Conservation (phyloP, 768 basidiomycete species). For the Russula vinacea region DNA sequence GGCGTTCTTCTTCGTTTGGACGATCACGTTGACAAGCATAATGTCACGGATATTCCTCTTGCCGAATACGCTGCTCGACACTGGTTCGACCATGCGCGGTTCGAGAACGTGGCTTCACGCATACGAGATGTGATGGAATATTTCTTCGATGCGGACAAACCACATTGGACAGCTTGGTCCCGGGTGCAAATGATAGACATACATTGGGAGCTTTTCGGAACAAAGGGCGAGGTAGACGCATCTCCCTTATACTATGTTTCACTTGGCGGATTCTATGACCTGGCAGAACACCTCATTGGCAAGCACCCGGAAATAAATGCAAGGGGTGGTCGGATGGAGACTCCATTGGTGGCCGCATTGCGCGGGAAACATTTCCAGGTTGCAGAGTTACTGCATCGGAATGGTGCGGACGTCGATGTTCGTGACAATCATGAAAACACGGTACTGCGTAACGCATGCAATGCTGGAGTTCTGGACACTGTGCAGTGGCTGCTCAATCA, state of each 20-base stretch:
- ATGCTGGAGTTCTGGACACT: background rate
- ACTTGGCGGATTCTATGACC: background rate
- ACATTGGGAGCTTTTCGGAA: fast-evolving
- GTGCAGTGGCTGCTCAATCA: background rate
- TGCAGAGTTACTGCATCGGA: background rate
- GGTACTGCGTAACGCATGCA: background rate
- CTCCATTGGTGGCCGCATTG: slow-evolving; percentile 10
- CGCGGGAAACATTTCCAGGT: background rate
- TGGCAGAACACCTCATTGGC: background rate
- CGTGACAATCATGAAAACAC: background rate
- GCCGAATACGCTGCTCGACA: background rate
- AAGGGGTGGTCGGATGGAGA: background rate
- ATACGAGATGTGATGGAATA: background rate
- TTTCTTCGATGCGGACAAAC: slow-evolving; percentile 6
- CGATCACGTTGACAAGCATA: background rate
- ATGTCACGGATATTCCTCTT: background rate
- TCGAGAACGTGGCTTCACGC: background rate
- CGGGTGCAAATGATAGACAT: background rate
- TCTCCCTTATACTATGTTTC: slow-evolving; percentile 3
- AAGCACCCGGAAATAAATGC: background rate
- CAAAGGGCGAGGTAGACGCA: background rate
- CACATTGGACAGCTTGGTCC: slow-evolving; percentile 9
- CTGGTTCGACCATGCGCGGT: slow-evolving; percentile 6
- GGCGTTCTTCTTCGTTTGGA: slow-evolving; percentile 4
- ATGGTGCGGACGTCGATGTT: slow-evolving; percentile 1